Evolutionary conservation across 1,284 basidiomycete genomes (phyloP), one percentile per base, ranked within the genome.

Genomic region (Malassezia yamatoensis): DNA sequence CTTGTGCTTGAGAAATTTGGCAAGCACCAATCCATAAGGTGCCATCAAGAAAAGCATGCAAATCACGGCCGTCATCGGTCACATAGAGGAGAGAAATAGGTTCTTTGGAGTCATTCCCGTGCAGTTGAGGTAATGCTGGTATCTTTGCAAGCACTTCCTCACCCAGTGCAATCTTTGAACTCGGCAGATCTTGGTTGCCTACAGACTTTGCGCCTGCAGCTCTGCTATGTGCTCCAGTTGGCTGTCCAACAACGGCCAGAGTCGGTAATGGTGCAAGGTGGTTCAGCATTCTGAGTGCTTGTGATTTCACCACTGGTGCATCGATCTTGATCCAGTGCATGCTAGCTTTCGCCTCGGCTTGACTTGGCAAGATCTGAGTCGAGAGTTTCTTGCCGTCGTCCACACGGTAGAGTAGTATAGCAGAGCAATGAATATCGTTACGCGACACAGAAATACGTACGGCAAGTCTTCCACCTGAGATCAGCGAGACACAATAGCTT

Each of bases 381-480:
- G 41, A 13, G 41, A 58, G 24, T 10, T 52, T 29, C 10, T 21
- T 32, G 38, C 55, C 55, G 21, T 58, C 46, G 41, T 52, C 52
- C 18, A 58, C 51, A 10, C 50, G 48, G 20, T 43, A 53, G 11
- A 49, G 9, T 16, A 36, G 45, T 15, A 58, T 40, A 29, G 35
- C 33, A 13, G 41, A 21, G 3, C 29, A 36, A 37, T 52, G 45
- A 16, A 13, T 20, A 9, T 15, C 33, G 11, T 33, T 21, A 2
- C 48, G 36, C 37, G 49, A 32, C 11, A 46, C 24, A 18, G 15
- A 34, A 2, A 51, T 5, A 5, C 54, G 49, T 18, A 57, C 12
- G 12, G 54, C 54, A 1, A 57, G 24, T 5, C 49, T 49, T n/a
- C 41, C 54, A 18, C 54, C 51, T 53, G 51, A 29, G 18, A 40